Base-by-base conservation (phyloP, 2,329 filamentous ascomycete species). In the Sclerotiophoma versabilis region DNA sequence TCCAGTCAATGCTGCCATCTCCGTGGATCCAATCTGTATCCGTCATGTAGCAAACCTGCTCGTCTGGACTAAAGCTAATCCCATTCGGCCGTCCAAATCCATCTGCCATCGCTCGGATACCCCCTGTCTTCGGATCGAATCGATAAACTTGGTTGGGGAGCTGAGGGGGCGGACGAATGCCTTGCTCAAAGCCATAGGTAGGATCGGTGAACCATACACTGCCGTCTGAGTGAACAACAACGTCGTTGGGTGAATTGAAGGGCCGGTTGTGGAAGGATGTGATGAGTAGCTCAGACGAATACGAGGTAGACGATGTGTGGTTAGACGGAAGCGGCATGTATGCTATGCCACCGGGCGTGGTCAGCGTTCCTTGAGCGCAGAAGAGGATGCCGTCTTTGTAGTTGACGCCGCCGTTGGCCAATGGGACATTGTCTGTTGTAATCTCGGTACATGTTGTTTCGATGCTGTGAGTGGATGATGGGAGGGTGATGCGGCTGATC, bases 191-290 rank as follows among this genome's bases (percentile, higher is more conserved):
- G 17, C 63, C 66, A 25, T 65, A 69, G 23, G 66, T 53, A 6
- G 76, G 75, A 54, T 81, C 79, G 1, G 79, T 80, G 63, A 81
- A 81, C 76, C 78, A 81, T 48, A 81, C 73, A 15, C 74, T 72
- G 33, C 76, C 75, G 5, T 74, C 70, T 0, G 64, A 63, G 44
- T 77, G 73, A 8, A 78, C 66, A 22, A 70, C 66, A 1, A 77
- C 59, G 36, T 80, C 77, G 50, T 79, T 73, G 39, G 75, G 61
- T 4, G 69, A 72, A 53, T 76, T 77, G 65, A 79, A 75, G 53
- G 75, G 72, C 51, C 72, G 75, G n/a, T 77, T 75, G 56, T 75
- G 76, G 63, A 78, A 80, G 49, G 75, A 47, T 6, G 48, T 78
- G 56, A 79, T 75, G 17, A 81, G 50, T 6, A 64, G 5, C 15